These are phyloP conservation scores for Exophiala xenobiotica DNA, from an alignment of 2,329 filamentous ascomycete genomes.

Conservation along the genomic window DNA sequence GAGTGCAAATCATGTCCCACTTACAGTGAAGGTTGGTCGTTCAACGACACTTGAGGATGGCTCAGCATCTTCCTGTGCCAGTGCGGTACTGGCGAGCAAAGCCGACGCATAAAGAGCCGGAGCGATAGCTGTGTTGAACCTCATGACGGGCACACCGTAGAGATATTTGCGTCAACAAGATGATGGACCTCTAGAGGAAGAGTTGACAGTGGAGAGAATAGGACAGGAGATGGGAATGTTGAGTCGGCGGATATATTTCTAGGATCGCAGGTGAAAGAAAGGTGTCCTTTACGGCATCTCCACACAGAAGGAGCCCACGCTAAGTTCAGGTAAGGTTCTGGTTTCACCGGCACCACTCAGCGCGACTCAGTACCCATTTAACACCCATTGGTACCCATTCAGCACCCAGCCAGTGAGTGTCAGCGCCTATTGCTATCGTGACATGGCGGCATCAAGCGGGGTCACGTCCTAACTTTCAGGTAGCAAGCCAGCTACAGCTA, in stretches of 20 bases:
- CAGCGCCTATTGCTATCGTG: too few relatives aligned
- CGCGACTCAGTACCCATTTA: background rate
- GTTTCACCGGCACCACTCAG: background rate
- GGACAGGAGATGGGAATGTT: slow-evolving; percentile 21
- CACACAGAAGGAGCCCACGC: slow-evolving; percentile 11
- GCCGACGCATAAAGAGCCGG: slow-evolving; percentile 69
- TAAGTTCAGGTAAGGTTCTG: background rate
- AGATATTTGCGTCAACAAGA: background rate
- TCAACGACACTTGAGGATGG: slow-evolving; percentile 56
- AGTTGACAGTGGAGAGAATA: slow-evolving; percentile 23
- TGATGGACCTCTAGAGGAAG: background rate
- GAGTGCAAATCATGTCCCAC: slow-evolving; percentile 38
- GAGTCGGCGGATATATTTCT: slow-evolving; percentile 17
- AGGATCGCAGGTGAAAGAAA: slow-evolving; percentile 19
- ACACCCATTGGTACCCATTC: too few relatives aligned
- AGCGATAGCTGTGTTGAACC: slow-evolving; percentile 76
- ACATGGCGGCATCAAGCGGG: too few relatives aligned
- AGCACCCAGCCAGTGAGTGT: too few relatives aligned
- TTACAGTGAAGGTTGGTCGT: slow-evolving; percentile 84
- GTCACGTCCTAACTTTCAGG: too few relatives aligned
- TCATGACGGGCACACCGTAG: slow-evolving; percentile 60
- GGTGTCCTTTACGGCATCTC: slow-evolving; percentile 29
- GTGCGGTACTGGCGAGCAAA: slow-evolving; percentile 64
- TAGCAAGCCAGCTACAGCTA: too few relatives aligned
- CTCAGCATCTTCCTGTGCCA: slow-evolving; percentile 61